These are phyloP conservation scores for Thermothelomyces thermophilus DNA, from an alignment of 2,329 filamentous ascomycete species.

Conservation along the genomic window DNA sequence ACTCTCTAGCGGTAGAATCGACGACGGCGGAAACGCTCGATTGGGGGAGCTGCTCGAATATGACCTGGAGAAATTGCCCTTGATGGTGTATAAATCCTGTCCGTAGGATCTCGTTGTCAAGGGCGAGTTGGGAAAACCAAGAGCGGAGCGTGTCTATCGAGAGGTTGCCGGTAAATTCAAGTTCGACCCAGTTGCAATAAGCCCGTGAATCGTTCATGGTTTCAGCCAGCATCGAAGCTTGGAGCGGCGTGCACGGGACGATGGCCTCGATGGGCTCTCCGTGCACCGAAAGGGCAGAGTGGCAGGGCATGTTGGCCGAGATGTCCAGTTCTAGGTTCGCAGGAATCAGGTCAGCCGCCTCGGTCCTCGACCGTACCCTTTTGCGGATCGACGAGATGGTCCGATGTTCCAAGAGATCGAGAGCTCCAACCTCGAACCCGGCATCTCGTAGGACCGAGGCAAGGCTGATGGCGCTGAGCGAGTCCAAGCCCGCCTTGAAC, in stretches of 20 bases:
- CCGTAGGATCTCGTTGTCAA: slow-evolving; percentile 60
- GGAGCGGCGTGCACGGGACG: slow-evolving; percentile 63
- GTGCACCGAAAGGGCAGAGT: slow-evolving; percentile 18
- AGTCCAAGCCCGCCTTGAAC: slow-evolving; percentile 34
- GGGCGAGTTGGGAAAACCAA: slow-evolving; percentile 45
- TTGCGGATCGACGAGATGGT: slow-evolving; percentile 31
- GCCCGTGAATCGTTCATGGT: slow-evolving; percentile 51
- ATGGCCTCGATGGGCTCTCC: slow-evolving; percentile 40
- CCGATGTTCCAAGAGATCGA: slow-evolving; percentile 55
- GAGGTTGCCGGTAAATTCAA: slow-evolving; percentile 44
- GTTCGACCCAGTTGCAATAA: slow-evolving; percentile 73
- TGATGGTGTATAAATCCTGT: slow-evolving; percentile 61
- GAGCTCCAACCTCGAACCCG: slow-evolving; percentile 50
- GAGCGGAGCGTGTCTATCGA: slow-evolving; percentile 35
- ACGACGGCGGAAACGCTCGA: slow-evolving; percentile 40
- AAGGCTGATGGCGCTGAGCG: slow-evolving; percentile 41
- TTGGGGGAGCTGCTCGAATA: slow-evolving; percentile 49
- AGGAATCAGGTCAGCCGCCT: background rate
- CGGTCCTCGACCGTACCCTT: slow-evolving; percentile 7
- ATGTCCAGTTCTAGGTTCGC: background rate
- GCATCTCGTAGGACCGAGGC: slow-evolving; percentile 55
- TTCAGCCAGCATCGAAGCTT: slow-evolving; percentile 74
- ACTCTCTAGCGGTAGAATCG: slow-evolving; percentile 34
- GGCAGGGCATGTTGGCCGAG: background rate
- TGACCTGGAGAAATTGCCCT: slow-evolving; percentile 52